These are phyloP conservation scores for Teunomyces atbi DNA, from an alignment of 805 yeast genomes.

Conservation along the genomic window DNA sequence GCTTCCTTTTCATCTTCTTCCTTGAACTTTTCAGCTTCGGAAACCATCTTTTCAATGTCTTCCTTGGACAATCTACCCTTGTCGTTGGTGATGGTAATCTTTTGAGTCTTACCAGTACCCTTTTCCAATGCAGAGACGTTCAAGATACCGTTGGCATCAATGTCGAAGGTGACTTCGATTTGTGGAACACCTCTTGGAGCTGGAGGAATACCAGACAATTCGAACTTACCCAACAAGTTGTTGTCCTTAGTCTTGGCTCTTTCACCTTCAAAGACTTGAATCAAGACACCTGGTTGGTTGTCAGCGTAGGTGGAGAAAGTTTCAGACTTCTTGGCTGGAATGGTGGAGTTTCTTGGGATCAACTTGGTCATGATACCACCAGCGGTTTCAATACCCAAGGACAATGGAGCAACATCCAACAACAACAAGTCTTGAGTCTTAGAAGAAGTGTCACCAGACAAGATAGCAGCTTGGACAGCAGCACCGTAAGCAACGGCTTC, in stretches of 20 bases:
- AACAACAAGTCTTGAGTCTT: conserved; percentile 93
- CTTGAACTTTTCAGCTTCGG: conserved; percentile 96
- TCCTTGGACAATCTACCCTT: conserved; percentile 98
- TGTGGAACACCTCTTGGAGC: conserved; percentile 99
- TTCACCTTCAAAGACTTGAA: conserved; percentile 98
- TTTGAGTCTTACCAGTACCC: conserved; percentile 97
- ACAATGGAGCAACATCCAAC: conserved; percentile 96
- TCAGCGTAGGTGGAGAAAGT: conserved; percentile 95
- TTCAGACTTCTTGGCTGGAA: conserved; percentile 97
- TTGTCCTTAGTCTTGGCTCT: conserved; percentile 94
- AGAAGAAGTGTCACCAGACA: conserved; percentile 93
- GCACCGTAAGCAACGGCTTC: conserved; percentile 99
- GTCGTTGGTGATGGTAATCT: conserved; percentile 97
- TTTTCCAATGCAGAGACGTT: conserved; percentile 95
- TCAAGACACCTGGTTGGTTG: conserved; percentile 97
- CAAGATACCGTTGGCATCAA: conserved; percentile 96
- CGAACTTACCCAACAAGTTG: conserved; percentile 96
- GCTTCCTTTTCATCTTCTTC: conserved; percentile 97
- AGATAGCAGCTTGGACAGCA: conserved; percentile 96
- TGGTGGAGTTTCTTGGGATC: conserved; percentile 97
- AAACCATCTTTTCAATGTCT: conserved; percentile 96
- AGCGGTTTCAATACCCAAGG: conserved; percentile 97
- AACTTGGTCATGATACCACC: conserved; percentile 99
- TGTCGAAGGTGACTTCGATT: conserved; percentile 94
- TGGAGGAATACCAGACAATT: conserved; percentile 94